Conservation (phyloP, 805 yeast genomes). For the Cyberlindnera misumaiensis region DNA sequence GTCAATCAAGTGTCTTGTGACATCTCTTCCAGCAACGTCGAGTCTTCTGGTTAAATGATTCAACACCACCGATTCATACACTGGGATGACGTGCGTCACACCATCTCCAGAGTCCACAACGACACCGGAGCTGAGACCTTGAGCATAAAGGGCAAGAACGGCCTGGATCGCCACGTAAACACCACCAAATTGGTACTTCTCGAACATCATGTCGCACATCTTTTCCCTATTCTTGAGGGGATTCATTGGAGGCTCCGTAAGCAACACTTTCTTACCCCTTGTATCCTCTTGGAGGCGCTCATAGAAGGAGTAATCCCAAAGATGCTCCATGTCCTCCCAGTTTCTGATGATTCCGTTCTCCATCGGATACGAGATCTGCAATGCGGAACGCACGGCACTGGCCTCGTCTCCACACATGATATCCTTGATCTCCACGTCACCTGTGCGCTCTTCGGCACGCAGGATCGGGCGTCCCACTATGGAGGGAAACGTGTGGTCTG, state of each 20-base stretch:
- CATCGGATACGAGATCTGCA: constrained; percentile 96
- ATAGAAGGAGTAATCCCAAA: constrained; percentile 97
- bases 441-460: constrained; percentile 89
- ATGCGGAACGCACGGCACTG: constrained; percentile 76
- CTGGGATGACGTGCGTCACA: constrained; percentile 97
- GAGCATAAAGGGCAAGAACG: constrained; percentile 95
- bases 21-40: constrained; percentile 98
- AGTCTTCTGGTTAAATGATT: constrained; percentile 87
- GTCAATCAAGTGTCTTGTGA: constrained; percentile 91
- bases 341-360: constrained; percentile 95
- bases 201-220: constrained; percentile 92
- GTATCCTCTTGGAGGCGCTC: constrained; percentile 80
- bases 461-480: constrained; percentile 96
- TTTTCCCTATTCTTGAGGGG: constrained; percentile 82
- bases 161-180: constrained; percentile 97
- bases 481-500: constrained; percentile 94
- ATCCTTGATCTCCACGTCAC: constrained; percentile 76
- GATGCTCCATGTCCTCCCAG: constrained; percentile 98
- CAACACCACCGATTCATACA: constrained; percentile 93
- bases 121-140: constrained; percentile 93
- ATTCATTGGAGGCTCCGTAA: constrained; percentile 98
- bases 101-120: constrained; percentile 99
- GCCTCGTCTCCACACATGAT: constrained; percentile 99
- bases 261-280: constrained; percentile 72
- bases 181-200: constrained; percentile 83